Evolutionary conservation across 2,329 filamentous ascomycete species (phyloP), one percentile per base, ranked within the genome.

Genomic region (Arthroderma uncinatum): DNA sequence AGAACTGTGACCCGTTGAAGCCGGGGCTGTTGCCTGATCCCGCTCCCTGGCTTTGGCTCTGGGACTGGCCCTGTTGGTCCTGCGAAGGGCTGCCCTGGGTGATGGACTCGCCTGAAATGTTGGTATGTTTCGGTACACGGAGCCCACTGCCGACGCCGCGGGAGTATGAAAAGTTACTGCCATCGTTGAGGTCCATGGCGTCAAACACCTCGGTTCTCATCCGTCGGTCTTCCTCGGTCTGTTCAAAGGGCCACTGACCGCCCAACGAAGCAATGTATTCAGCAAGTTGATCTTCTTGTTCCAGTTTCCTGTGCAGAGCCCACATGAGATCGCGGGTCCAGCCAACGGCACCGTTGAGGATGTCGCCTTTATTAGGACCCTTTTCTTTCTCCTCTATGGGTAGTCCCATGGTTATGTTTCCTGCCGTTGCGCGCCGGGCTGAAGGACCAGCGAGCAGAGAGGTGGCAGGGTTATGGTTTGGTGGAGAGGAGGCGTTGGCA

Each of bases 291-390:
- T 94, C 86, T 71, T 95, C 89, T 68, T 92, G 87, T 68, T 93
- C 85, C 62, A 95, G 80, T 74, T 95, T 95, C 67, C 88, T 80
- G 68, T 95, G 85, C 59, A 95, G 77, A 76, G 94, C 86, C 93
- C 93, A 97, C 89, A 97, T 95, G 55, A 98, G 79, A 74, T 98
- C 93, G 61, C 92, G 84, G 60, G 89, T 96, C 93, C 93, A 98
- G 73, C 89, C 90, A 56, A 97, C 93, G 34, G 92, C 88, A 30
- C 93, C 92, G 67, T 97, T 97, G 65, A 98, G 84, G 59, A 98
- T 97, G 66, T 98, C 93, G 53, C 93, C 93, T 75, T 98, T 98
- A 78, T 97, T 97, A 4, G 93, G 93, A 0, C 93, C 93, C 70
- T 97, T 97, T 74, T 98, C 93, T 71, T 97, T 97, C 64, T 97